phyloP scores from a whole-genome alignment of 495 filamentous ascomycete genomes.

The Immersiella caudata region DNA sequence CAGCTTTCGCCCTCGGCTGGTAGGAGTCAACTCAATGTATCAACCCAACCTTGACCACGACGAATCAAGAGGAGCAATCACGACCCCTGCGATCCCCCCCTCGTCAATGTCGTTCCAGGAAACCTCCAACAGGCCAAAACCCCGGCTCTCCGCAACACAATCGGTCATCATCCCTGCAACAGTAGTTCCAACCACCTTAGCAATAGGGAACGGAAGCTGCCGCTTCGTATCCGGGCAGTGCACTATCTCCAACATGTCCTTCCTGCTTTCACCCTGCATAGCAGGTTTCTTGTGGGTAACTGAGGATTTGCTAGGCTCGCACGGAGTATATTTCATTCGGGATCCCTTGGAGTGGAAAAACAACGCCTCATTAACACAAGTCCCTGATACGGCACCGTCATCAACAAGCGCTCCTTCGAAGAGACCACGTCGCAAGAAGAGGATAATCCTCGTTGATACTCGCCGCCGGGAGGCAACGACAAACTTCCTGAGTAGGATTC shows the following conservation, averaged over 20 bases:
- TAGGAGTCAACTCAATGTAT: slow-evolving; percentile 22
- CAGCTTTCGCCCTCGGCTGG: slow-evolving; percentile 6
- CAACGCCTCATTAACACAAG: neutral
- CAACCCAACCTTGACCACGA: slow-evolving; percentile 8
- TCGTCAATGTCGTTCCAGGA: slow-evolving; percentile 30
- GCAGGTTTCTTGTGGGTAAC: slow-evolving; percentile 44
- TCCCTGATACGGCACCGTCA: neutral
- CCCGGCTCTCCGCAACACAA: neutral
- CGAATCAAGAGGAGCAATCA: neutral
- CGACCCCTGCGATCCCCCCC: slow-evolving; percentile 8
- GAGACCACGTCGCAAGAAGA: slow-evolving; percentile 33
- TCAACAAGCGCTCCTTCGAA: slow-evolving; percentile 29
- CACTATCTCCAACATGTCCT: slow-evolving; percentile 38
- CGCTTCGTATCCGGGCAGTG: slow-evolving; percentile 29
- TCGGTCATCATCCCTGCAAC: neutral
- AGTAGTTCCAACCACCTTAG: neutral
- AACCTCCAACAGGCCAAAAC: neutral
- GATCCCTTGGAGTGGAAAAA: slow-evolving; percentile 39
- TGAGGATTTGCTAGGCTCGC: slow-evolving; percentile 46
- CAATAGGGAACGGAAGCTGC: slow-evolving; percentile 21
- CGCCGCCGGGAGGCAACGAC: slow-evolving; percentile 41
- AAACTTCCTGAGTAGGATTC: slow-evolving; percentile 42
- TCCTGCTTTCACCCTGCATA: slow-evolving; percentile 52
- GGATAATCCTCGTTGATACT: slow-evolving; percentile 52
- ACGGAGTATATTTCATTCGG: slow-evolving; percentile 40